phyloP scores from a whole-genome alignment of 306 rosid species.

The Pyrus pyrifolia region DNA sequence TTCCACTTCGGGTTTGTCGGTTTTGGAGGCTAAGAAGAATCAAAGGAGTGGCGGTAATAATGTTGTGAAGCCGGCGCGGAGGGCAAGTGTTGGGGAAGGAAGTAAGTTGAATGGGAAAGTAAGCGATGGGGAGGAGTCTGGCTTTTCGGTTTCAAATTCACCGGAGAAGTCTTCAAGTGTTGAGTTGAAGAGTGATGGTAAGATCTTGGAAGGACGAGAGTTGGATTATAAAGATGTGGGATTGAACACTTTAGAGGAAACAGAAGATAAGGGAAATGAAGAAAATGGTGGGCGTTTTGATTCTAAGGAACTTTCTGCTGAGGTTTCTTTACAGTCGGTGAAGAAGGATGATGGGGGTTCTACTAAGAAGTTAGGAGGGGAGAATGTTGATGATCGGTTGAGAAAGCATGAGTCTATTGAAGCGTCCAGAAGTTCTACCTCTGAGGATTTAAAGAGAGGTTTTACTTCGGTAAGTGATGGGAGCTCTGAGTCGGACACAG shows the following conservation, averaged over 20 bases:
- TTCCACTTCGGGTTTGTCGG: slow-evolving; percentile 19
- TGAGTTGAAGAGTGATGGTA: slow-evolving; percentile 42
- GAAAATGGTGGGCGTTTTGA: slow-evolving; percentile 21
- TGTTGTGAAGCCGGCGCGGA: slow-evolving; percentile 30
- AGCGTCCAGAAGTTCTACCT: slow-evolving; percentile 42
- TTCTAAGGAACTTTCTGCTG: slow-evolving; percentile 24
- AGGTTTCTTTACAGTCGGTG: slow-evolving; percentile 19
- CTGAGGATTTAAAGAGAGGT: slow-evolving; percentile 49
- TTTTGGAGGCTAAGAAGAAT: slow-evolving; percentile 43
- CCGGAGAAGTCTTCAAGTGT: slow-evolving; percentile 26
- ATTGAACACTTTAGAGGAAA: slow-evolving; percentile 22
- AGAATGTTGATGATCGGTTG: slow-evolving; percentile 27
- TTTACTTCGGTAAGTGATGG: slow-evolving; percentile 50
- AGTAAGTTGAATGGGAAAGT: slow-evolving; percentile 49
- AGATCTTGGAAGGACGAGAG: slow-evolving; percentile 21
- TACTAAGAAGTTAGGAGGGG: slow-evolving; percentile 24
- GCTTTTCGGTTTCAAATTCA: slow-evolving; percentile 40
- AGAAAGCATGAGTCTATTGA: slow-evolving; percentile 36
- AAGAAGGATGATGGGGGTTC: slow-evolving; percentile 23
- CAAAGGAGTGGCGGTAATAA: slow-evolving; percentile 23
- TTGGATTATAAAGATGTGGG: slow-evolving; percentile 26
- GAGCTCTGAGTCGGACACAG: slow-evolving; percentile 70
- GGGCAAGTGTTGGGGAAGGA: slow-evolving; percentile 24
- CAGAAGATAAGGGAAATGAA: slow-evolving; percentile 29
- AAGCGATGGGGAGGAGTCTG: slow-evolving; percentile 54